Conservation (phyloP, 2,329 filamentous ascomycete species). For the Alternaria arborescens region DNA sequence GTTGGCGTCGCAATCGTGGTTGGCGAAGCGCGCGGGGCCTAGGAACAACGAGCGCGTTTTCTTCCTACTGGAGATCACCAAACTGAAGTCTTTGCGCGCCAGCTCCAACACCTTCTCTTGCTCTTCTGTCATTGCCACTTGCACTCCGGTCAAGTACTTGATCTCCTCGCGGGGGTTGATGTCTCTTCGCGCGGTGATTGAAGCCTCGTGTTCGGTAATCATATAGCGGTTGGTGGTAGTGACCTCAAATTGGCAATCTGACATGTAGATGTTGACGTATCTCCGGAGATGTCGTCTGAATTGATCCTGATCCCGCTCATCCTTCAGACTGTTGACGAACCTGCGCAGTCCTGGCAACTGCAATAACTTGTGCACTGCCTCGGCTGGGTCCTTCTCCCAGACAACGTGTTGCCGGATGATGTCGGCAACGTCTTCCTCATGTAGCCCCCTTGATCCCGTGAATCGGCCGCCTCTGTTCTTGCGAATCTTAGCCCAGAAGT, state of each 20-base stretch:
- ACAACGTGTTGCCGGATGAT: constrained; percentile 73
- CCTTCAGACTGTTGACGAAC: constrained; percentile 73
- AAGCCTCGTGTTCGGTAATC: constrained; percentile 87
- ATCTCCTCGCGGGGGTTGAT: constrained; percentile 86
- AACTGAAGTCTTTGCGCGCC: constrained; percentile 92
- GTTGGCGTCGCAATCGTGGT: constrained; percentile 96
- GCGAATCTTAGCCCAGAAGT: constrained; percentile 95
- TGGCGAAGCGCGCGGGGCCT: constrained; percentile 93
- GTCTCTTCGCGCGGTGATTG: constrained; percentile 79
- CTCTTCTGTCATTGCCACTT: constrained; percentile 90
- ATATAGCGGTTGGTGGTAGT: constrained; percentile 94
- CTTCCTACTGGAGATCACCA: constrained; percentile 91
- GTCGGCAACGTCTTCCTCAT: constrained; percentile 67
- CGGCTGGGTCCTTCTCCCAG: constrained; percentile 73
- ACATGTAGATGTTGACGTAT: constrained; percentile 91
- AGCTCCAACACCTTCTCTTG: constrained; percentile 83
- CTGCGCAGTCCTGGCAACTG: constrained; percentile 76
- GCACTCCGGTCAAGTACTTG: constrained; percentile 89
- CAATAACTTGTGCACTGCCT: constrained; percentile 77
- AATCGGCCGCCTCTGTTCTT: constrained; percentile 90
- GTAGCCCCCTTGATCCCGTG: constrained; percentile 81
- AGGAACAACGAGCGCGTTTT: constrained; percentile 93
- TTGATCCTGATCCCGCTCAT: constrained; percentile 82
- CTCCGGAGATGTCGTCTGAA: constrained; percentile 86
- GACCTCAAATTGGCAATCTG: constrained; percentile 95